Percentiles rank a stretch among this genome's conserved stretches.
Evolutionary conservation across 345 rosid species (phyloP).

Genomic region (Hibiscus syriacus): DNA sequence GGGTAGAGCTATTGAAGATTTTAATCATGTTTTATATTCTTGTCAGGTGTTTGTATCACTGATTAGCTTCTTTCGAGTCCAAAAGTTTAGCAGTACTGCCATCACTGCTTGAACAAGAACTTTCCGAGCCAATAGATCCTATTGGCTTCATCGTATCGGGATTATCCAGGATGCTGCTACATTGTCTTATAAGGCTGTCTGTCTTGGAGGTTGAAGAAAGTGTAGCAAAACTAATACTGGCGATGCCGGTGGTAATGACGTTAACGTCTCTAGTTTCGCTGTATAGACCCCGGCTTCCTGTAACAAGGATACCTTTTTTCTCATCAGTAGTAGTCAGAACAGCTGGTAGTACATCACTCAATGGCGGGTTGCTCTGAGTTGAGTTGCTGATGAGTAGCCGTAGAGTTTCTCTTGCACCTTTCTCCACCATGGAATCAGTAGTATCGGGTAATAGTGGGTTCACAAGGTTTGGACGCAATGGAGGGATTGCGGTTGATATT

Average conservation of each 20-base stretch:
- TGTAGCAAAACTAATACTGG: conserved; percentile 34
- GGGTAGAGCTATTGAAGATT: too few relatives aligned
- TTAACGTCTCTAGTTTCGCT: conserved; percentile 39
- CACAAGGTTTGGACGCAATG: conserved; percentile 42
- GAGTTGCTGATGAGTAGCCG: conserved; percentile 71
- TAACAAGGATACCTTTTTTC: conserved; percentile 29
- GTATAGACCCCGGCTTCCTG: conserved; percentile 66
- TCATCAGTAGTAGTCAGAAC: conserved; percentile 28
- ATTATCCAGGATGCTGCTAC: background rate
- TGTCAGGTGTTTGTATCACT: too few relatives aligned
- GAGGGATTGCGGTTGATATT: conserved; percentile 52
- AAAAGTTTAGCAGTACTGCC: background rate
- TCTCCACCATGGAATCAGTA: conserved; percentile 56
- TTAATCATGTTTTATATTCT: too few relatives aligned
- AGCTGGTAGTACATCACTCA: conserved; percentile 43
- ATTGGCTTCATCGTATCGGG: conserved; percentile 1
- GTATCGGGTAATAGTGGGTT: conserved; percentile 49
- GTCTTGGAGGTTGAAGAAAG: conserved; percentile 23
- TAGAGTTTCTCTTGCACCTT: conserved; percentile 89
- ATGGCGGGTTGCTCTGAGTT: conserved; percentile 35
- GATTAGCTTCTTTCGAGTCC: conserved; percentile 12
- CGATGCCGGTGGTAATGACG: conserved; percentile 30
- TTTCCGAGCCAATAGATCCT: conserved; percentile 16
- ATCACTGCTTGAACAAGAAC: conserved; percentile 14
- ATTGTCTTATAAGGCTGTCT: background rate